Evolutionary conservation across 805 yeast genomes (phyloP).

Genomic region (Wickerhamiella galacta): DNA sequence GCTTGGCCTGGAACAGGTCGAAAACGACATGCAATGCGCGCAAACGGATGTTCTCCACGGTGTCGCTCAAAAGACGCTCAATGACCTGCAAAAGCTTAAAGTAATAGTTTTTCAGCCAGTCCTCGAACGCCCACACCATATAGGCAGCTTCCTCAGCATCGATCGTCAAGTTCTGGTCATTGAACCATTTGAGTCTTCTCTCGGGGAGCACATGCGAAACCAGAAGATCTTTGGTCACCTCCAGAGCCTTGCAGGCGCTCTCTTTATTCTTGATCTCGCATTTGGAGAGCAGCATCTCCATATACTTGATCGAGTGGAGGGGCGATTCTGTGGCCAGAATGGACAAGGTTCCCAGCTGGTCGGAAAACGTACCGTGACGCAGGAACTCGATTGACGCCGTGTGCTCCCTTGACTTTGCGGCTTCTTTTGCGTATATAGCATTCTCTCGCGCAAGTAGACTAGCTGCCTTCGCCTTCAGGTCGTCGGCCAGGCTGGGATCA

Average conservation of each 20-base stretch:
- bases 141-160: slow-evolving; percentile 37
- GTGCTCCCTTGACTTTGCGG: slow-evolving; percentile 69
- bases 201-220: slow-evolving; percentile 70
- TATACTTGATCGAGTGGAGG: slow-evolving; percentile 65
- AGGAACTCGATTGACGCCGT: slow-evolving; percentile 56
- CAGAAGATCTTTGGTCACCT: slow-evolving; percentile 77
- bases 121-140: slow-evolving; percentile 74
- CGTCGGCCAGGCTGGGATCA: slow-evolving; percentile 33
- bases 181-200: slow-evolving; percentile 64
- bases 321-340: slow-evolving; percentile 91
- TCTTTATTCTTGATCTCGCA: slow-evolving; percentile 87
- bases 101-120: slow-evolving; percentile 59
- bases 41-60: slow-evolving; percentile 74
- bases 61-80: slow-evolving; percentile 75
- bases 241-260: slow-evolving; percentile 78
- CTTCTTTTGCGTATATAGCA: slow-evolving; percentile 50
- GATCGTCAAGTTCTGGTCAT: slow-evolving; percentile 45
- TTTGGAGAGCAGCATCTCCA: slow-evolving; percentile 59
- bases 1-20: slow-evolving; percentile 66
- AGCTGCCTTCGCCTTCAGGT: slow-evolving; percentile 50
- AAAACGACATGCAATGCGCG: slow-evolving; percentile 61
- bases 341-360: slow-evolving; percentile 89
- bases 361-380: slow-evolving; percentile 82
- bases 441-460: slow-evolving; percentile 54
- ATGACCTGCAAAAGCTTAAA: slow-evolving; percentile 61